Percentiles rank a stretch among this genome's conserved stretches.
Conservation (phyloP, 1,284 basidiomycete genomes). For the Boletus subluridellus region DNA sequence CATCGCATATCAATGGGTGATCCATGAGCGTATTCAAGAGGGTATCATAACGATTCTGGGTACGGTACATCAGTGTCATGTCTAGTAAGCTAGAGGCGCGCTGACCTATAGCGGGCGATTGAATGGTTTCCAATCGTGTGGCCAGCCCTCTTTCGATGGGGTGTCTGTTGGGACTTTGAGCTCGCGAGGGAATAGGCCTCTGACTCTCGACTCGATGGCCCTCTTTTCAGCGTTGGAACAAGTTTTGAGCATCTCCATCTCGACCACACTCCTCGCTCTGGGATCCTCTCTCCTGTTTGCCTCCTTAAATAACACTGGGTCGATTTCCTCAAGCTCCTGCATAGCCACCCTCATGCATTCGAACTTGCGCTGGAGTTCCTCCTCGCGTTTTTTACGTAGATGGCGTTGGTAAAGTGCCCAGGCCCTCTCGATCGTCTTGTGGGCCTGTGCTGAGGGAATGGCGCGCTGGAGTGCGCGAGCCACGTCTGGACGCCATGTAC, state of each 20-base stretch:
- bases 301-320: constrained; percentile 64
- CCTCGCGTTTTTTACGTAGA: constrained; percentile 63
- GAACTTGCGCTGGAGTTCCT: constrained; percentile 69
- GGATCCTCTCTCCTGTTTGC: constrained; percentile 78
- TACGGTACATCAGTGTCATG: constrained; percentile 2
- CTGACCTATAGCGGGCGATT: constrained; percentile 43
- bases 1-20: constrained; percentile 1
- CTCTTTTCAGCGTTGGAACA: constrained; percentile 66
- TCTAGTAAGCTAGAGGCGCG: background rate
- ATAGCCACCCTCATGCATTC: constrained; percentile 76
- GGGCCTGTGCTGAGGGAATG: constrained; percentile 81
- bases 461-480: constrained; percentile 67
- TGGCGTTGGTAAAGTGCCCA: constrained; percentile 83
- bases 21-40: background rate
- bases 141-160: constrained; percentile 72
- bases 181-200: constrained; percentile 82
- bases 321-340: constrained; percentile 69
- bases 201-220: constrained; percentile 72
- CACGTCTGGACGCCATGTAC: constrained; percentile 77
- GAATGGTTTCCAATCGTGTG: constrained; percentile 71
- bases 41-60: background rate
- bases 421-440: constrained; percentile 91
- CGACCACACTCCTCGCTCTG: constrained; percentile 53
- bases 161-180: constrained; percentile 76
- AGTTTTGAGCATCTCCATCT: constrained; percentile 58